A percentile compares a stretch with the other conserved stretches of the same genome.
phyloP scores from a whole-genome alignment of 2,329 filamentous ascomycete genomes.

The Rutstroemia sp. region DNA sequence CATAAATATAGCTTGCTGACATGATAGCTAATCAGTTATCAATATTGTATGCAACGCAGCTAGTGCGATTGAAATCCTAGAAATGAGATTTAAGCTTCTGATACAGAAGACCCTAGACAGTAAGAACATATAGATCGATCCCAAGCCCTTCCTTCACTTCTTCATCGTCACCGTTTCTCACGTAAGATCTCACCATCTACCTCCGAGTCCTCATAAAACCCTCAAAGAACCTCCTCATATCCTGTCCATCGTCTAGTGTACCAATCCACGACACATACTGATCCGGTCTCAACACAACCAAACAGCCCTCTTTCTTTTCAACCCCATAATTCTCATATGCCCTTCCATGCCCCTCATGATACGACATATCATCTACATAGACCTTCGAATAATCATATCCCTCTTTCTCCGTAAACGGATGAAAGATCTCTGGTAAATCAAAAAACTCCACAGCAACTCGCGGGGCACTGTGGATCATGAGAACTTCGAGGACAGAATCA shows the following conservation, averaged over 20 bases:
- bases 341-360: conserved; percentile 44
- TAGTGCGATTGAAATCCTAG: no score
- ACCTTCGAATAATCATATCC: conserved; percentile 53
- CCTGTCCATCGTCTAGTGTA: conserved; percentile 29
- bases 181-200: neutral
- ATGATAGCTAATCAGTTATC: no score
- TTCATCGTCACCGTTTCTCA: no score
- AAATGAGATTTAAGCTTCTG: no score
- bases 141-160: neutral
- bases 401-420: conserved; percentile 36
- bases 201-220: conserved; percentile 12
- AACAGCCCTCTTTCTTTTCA: conserved; percentile 44
- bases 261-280: conserved; percentile 49
- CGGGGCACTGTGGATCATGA: conserved; percentile 51
- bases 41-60: no score
- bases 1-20: no score
- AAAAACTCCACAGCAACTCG: conserved; percentile 42
- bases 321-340: conserved; percentile 53
- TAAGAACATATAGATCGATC: no score
- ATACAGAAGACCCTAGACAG: no score
- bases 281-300: conserved; percentile 58
- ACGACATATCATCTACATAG: conserved; percentile 45
- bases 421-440: conserved; percentile 43
- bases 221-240: conserved; percentile 12
- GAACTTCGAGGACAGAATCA: conserved; percentile 48